A percentile compares a stretch with the other conserved stretches of the same genome.
These are phyloP conservation scores for Debaryomyces maramus DNA, from an alignment of 805 yeast genomes.

Conservation along the genomic window DNA sequence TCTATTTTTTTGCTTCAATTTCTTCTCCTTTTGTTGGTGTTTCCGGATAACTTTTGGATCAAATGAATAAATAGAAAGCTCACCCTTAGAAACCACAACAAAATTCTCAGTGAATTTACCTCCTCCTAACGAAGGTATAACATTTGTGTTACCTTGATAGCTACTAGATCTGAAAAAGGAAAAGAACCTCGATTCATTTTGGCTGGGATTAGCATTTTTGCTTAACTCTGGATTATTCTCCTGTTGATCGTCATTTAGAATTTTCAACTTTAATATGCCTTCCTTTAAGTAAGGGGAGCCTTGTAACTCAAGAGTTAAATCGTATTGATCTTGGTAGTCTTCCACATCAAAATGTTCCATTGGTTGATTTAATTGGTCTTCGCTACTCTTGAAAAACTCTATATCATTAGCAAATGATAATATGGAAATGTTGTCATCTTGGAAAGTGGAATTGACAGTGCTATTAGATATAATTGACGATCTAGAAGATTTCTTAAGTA, in stretches of 20 bases:
- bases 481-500: constrained; percentile 28
- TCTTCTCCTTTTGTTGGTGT: constrained; percentile 34
- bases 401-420: constrained; percentile 35
- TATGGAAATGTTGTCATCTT: constrained; percentile 34
- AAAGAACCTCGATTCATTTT: constrained; percentile 20
- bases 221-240: constrained; percentile 22
- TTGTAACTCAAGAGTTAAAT: constrained; percentile 58
- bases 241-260: constrained; percentile 37
- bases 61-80: constrained; percentile 57
- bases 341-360: constrained; percentile 40
- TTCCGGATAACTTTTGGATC: constrained; percentile 44
- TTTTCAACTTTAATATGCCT: constrained; percentile 54
- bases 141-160: constrained; percentile 7
- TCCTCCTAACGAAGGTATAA: not conserved
- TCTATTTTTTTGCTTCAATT: constrained; percentile 17
- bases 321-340: constrained; percentile 50
- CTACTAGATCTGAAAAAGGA: constrained; percentile 25
- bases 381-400: constrained; percentile 16
- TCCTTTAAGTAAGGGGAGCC: constrained; percentile 83
- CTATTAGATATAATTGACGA: constrained; percentile 34
- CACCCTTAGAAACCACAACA: constrained; percentile 70
- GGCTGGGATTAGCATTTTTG: constrained; percentile 11
- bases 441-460: constrained; percentile 18
- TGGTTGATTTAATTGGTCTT: constrained; percentile 19
- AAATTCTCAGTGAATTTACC: constrained; percentile 47